A percentile compares a stretch with the other conserved stretches of the same genome.
Conservation (phyloP, 2,329 filamentous ascomycete genomes). For the Hymenoscyphus infarciens region DNA sequence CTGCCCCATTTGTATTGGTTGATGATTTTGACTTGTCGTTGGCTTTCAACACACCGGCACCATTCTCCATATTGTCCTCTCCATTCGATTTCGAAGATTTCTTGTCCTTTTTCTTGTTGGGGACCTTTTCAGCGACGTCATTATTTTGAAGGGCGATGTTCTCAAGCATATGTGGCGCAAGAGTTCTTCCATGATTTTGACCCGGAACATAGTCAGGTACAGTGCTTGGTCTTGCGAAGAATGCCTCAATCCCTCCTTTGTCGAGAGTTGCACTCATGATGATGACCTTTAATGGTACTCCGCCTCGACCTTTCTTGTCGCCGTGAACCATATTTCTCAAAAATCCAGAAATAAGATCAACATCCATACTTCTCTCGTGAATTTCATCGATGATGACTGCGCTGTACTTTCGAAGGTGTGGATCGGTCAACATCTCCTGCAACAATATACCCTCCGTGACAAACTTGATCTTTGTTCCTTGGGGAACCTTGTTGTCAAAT, state of each 20-base stretch:
- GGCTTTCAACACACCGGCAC: not conserved
- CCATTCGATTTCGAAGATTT: not conserved
- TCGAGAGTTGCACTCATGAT: constrained; percentile 98
- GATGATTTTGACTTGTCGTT: constrained; percentile 5
- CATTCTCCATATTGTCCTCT: constrained; percentile 14
- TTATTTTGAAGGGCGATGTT: constrained; percentile 1
- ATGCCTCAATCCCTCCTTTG: constrained; percentile 70
- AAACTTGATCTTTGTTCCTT: constrained; percentile 84
- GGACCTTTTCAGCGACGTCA: constrained; percentile 1
- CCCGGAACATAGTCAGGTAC: constrained; percentile 32
- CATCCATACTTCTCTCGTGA: constrained; percentile 91
- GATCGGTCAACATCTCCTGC: constrained; percentile 87
- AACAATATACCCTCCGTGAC: constrained; percentile 95
- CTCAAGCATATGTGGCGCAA: constrained; percentile 27
- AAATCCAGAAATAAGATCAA: constrained; percentile 87
- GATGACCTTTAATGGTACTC: constrained; percentile 77
- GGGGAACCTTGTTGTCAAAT: constrained; percentile 84
- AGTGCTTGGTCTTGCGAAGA: constrained; percentile 53
- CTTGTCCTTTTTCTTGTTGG: not conserved
- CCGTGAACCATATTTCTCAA: constrained; percentile 70
- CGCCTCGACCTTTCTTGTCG: constrained; percentile 61
- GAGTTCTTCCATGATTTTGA: constrained; percentile 26
- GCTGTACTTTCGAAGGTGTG: constrained; percentile 78
- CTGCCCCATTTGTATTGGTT: not conserved
- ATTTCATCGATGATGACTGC: constrained; percentile 94